Evolutionary conservation across 768 basidiomycete genomes (phyloP), one percentile per base, ranked within the genome.

Genomic region (Lentinula detonsa): DNA sequence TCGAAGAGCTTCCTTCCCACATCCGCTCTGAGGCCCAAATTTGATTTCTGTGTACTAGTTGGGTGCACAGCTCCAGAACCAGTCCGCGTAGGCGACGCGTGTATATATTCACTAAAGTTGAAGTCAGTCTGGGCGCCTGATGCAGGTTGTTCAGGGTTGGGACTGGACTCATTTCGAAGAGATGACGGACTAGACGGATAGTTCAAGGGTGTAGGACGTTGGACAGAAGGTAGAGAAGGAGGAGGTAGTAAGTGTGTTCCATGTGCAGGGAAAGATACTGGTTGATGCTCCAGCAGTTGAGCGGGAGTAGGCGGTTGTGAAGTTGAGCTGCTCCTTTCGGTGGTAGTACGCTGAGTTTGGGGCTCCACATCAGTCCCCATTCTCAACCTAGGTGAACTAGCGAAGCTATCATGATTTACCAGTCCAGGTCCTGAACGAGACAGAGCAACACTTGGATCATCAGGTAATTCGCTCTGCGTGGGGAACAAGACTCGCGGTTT

Each of bases 401-500:
- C 81, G 62, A 78, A 81, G 55, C 74, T 70, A 37, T 76, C 75
- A 46, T 71, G 74, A 52, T 76, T 73, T 64, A 78, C 65, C 18
- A 45, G 16, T 16, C 53, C 21, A 28, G 23, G 54, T 21, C 43
- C 35, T 53, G 18, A 21, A 18, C 31, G 13, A 54, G 57, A 39
- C 42, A 23, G 55, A 16, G 55, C 46, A 31, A 34, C 11, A 31
- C 21, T 9, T 28, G 66, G 65, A 5, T 72, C 73, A 18, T 62
- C 70, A 34, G 33, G n/a, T 40, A 31, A 18, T 28, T 43, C 40
- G 11, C 51, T 31, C 39, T 57, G 46, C 16, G 79, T 78, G 46
- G 86, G 79, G 73, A 92, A 91, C 39, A 92, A 77, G 34, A 92
- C 85, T 37, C 90, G 80, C 31, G 88, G 89, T 67, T 83, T 85